phyloP scores from a whole-genome alignment of 2,329 filamentous ascomycete species.

The Bipolaris bicolor region DNA sequence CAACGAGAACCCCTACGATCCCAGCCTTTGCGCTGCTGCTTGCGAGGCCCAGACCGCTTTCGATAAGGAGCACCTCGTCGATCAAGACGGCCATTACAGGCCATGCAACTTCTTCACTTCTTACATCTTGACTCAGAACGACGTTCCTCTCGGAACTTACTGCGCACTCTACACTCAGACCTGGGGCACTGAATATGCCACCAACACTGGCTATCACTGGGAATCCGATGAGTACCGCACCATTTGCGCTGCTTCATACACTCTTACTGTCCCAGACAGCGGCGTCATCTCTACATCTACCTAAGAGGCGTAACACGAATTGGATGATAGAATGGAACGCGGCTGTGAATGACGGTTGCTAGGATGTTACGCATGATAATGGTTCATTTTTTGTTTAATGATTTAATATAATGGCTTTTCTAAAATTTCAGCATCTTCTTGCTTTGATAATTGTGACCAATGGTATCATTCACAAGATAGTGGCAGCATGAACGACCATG shows the following conservation, averaged over 20 bases:
- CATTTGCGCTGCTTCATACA: conserved; percentile 14
- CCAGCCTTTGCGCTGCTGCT: conserved; percentile 40
- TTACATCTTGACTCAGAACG: conserved; percentile 47
- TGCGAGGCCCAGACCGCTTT: conserved; percentile 47
- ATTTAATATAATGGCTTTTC: background rate
- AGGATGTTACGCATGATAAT: background rate
- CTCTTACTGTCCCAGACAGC: conserved; percentile 9
- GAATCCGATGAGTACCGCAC: conserved; percentile 14
- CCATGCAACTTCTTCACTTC: conserved; percentile 50
- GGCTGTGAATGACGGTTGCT: background rate
- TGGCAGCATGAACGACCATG: background rate
- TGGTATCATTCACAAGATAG: background rate
- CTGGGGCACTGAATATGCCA: conserved; percentile 24
- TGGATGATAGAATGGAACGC: background rate
- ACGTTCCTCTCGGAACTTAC: conserved; percentile 47
- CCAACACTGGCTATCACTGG: conserved; percentile 33
- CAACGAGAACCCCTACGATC: conserved; percentile 38
- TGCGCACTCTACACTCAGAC: conserved; percentile 37
- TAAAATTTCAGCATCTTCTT: background rate
- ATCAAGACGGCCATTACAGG: conserved; percentile 35
- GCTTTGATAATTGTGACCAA: background rate
- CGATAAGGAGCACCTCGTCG: conserved; percentile 37
- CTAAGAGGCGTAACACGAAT: background rate
- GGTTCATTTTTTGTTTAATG: background rate
- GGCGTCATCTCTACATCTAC: background rate